These are phyloP conservation scores for Polysphondylium violaceum DNA, from an alignment of 78 protist genomes.

Conservation along the genomic window DNA sequence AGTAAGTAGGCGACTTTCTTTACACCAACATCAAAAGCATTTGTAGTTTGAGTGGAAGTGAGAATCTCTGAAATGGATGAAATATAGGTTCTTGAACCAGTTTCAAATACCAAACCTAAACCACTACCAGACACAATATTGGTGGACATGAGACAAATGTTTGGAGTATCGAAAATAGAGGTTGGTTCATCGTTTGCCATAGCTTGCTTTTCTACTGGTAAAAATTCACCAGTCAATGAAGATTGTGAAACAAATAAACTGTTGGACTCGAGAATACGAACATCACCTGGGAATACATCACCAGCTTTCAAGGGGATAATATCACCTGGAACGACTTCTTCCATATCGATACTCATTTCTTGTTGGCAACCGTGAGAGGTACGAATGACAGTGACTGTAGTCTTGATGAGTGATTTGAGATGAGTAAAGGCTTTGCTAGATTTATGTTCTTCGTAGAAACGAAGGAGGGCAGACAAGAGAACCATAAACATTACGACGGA, in stretches of 20 bases:
- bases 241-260: slow-evolving; percentile 78
- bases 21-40: slow-evolving; percentile 78
- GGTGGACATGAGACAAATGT: slow-evolving; percentile 75
- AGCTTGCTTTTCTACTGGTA: slow-evolving; percentile 76
- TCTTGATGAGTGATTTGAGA: slow-evolving; percentile 64
- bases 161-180: slow-evolving; percentile 73
- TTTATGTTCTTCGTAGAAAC: slow-evolving; percentile 81
- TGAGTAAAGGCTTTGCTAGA: slow-evolving; percentile 75
- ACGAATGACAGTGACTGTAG: slow-evolving; percentile 66
- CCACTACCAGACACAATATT: slow-evolving; percentile 82
- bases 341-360: slow-evolving; percentile 43
- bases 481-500: slow-evolving; percentile 74
- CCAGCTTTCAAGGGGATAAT: slow-evolving; percentile 77
- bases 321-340: slow-evolving; percentile 80
- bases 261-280: slow-evolving; percentile 65
- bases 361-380: background rate
- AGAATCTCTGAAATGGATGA: slow-evolving; percentile 76
- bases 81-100: slow-evolving; percentile 64
- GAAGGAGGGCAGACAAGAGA: slow-evolving; percentile 42
- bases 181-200: slow-evolving; percentile 42
- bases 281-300: slow-evolving; percentile 83
- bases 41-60: slow-evolving; percentile 56
- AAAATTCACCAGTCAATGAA: slow-evolving; percentile 82
- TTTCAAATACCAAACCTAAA: slow-evolving; percentile 67
- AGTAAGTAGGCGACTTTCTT: slow-evolving; percentile 65